Conservation (phyloP, 805 yeast species). For the Vanderwaltozyma yarrowii region DNA sequence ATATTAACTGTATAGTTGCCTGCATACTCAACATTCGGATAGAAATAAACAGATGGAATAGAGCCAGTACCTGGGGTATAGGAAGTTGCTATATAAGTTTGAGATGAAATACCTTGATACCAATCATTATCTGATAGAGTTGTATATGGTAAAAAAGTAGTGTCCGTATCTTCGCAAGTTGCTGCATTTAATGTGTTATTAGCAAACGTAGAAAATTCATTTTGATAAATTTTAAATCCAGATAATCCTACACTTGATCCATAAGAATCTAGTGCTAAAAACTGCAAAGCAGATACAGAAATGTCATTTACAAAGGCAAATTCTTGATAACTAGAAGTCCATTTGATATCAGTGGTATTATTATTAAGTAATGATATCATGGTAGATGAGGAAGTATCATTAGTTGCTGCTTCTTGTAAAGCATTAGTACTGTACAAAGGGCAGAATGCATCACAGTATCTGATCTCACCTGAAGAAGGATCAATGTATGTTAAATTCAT, state of each 20-base stretch:
- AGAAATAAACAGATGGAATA: slow-evolving; percentile 36
- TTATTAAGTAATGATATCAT: slow-evolving; percentile 22
- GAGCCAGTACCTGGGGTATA: slow-evolving; percentile 25
- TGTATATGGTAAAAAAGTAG: slow-evolving; percentile 16
- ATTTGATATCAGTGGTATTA: slow-evolving; percentile 29
- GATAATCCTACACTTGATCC: slow-evolving; percentile 60
- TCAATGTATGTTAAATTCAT: slow-evolving; percentile 86
- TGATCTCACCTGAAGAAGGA: slow-evolving; percentile 48
- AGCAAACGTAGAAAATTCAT: slow-evolving; percentile 52
- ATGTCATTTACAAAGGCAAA: slow-evolving; percentile 69
- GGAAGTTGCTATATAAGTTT: slow-evolving; percentile 24
- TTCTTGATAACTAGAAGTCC: slow-evolving; percentile 53
- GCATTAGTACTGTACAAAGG: slow-evolving; percentile 44
- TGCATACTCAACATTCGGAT: slow-evolving; percentile 58
- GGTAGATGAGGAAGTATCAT: slow-evolving; percentile 19
- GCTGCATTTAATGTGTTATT: slow-evolving; percentile 63
- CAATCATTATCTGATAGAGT: slow-evolving; percentile 22
- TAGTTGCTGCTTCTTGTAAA: slow-evolving; percentile 25
- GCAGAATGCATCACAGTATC: slow-evolving; percentile 81
- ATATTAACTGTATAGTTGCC: slow-evolving; percentile 67
- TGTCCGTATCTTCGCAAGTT: slow-evolving; percentile 34
- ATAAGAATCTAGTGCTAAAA: slow-evolving; percentile 56
- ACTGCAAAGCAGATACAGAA: slow-evolving; percentile 47
- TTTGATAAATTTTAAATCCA: slow-evolving; percentile 64
- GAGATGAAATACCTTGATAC: slow-evolving; percentile 23